A percentile compares a stretch with the other conserved stretches of the same genome.
Evolutionary conservation across 257 asterid species (phyloP).

Genomic region (Mentha longifolia): DNA sequence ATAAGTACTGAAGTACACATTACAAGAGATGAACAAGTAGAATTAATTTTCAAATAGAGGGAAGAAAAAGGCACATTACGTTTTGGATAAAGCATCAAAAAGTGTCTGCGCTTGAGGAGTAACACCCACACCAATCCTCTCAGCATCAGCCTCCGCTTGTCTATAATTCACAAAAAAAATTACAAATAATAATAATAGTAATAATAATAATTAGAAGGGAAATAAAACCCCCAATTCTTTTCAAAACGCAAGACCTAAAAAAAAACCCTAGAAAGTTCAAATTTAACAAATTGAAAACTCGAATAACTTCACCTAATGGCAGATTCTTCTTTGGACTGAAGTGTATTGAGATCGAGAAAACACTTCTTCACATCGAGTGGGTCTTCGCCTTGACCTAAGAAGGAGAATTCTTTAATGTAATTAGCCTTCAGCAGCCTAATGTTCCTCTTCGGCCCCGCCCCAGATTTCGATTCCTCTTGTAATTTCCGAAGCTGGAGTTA

Average conservation of each 20-base stretch:
- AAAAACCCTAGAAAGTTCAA: background rate
- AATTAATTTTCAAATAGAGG: background rate
- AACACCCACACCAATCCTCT: slow-evolving; percentile 96
- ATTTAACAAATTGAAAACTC: background rate
- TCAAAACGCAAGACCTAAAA: too few species aligned
- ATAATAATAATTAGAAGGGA: too few species aligned
- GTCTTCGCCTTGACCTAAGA: slow-evolving; percentile 80
- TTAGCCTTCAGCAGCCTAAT: slow-evolving; percentile 85
- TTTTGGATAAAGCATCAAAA: slow-evolving; percentile 91
- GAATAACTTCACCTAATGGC: slow-evolving; percentile 61
- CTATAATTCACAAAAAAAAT: slow-evolving; percentile 50
- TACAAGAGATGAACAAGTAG: too few species aligned
- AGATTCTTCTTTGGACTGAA: slow-evolving; percentile 88
- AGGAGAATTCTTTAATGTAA: slow-evolving; percentile 74
- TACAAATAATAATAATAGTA: too few species aligned
- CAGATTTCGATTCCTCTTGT: slow-evolving; percentile 85
- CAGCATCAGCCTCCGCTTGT: slow-evolving; percentile 89
- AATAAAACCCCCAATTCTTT: background rate
- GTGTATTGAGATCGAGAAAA: slow-evolving; percentile 69
- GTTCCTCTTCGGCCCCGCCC: slow-evolving; percentile 73
- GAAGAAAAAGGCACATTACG: slow-evolving; percentile 53
- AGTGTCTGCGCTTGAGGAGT: slow-evolving; percentile 89
- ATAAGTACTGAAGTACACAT: background rate
- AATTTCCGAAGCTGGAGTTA: slow-evolving; percentile 48
- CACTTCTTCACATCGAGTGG: slow-evolving; percentile 86